A percentile compares a stretch with the other conserved stretches of the same genome.
Evolutionary conservation across 2,329 filamentous ascomycete species (phyloP).

Genomic region (Emydomyces testavorans): DNA sequence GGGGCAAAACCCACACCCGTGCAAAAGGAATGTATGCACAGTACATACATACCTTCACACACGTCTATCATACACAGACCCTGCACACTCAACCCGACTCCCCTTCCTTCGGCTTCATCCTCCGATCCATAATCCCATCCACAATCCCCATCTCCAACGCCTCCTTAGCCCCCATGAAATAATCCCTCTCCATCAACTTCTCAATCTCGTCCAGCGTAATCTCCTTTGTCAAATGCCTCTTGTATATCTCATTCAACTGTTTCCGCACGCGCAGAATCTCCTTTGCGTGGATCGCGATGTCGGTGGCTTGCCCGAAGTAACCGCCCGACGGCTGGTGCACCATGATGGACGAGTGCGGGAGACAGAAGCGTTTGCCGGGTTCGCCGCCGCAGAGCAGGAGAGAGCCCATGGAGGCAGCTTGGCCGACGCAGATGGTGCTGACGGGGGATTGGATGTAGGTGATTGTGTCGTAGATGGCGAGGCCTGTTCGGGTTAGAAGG

Average conservation of each 20-base stretch:
- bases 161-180: constrained; percentile 81
- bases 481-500: constrained; percentile 22
- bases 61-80: neutral
- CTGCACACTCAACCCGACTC: neutral
- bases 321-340: constrained; percentile 86
- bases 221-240: constrained; percentile 67
- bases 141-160: constrained; percentile 83
- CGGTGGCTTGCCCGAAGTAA: constrained; percentile 55
- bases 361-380: constrained; percentile 69
- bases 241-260: constrained; percentile 84
- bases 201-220: constrained; percentile 74
- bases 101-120: constrained; percentile 24
- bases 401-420: constrained; percentile 90
- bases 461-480: constrained; percentile 98
- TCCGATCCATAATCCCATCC: constrained; percentile 63
- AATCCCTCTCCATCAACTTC: constrained; percentile 92
- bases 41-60: neutral
- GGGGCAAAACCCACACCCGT: neutral
- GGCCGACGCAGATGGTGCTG: constrained; percentile 86
- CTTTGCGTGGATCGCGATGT: constrained; percentile 94
- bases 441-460: constrained; percentile 88
- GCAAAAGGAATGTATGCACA: neutral
- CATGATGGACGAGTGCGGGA: constrained; percentile 94
- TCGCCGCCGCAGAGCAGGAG: constrained; percentile 78
- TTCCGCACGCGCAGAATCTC: constrained; percentile 81